Evolutionary conservation across 2,329 filamentous ascomycete genomes (phyloP), one percentile per base, ranked within the genome.

Genomic region (Diaporthe vaccinii): DNA sequence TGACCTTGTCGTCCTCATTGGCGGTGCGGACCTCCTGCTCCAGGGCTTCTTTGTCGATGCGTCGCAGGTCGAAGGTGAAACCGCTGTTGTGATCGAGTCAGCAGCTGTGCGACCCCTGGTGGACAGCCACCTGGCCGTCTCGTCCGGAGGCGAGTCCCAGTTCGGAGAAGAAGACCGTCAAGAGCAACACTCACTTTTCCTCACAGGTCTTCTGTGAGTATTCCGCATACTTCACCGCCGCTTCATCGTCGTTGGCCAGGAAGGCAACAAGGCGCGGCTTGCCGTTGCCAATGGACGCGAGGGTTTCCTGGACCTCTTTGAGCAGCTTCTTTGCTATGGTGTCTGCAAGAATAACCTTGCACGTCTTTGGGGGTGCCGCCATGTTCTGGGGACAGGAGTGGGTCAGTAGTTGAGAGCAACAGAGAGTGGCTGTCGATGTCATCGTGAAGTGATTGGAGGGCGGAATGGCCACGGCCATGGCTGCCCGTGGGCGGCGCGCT

Each of bases 181-280:
- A 8, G 41, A 41, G 65, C 17, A 44, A 41, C n/a, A 85, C 93
- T 93, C 89, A 98, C 96, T 98, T 97, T 84, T 98, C 96, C 84
- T 93, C 91, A 85, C 95, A 98, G 5, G 97, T 98, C 89, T 98
- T 98, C 84, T 95, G 94, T 55, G 96, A 98, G 95, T 95, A 98
- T 84, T 98, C 95, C 73, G 97, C 97, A 83, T 99, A 98, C 87
- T 97, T 95, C 80, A 94, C 89, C 44, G 96, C 96, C 53, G 95
- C 95, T 41, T 96, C 95, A 85, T 99, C 97, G 78, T 91, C 90
- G 85, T 98, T 98, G 79, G 96, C 95, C 74, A 99, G 89, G 85
- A 98, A 98, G 75, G 96, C 97, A 59, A 96, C 94, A 72, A 99
- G 90, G 25, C 68, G 61, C 25, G 97, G 96, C 82, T 92, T 87